Conservation (phyloP, 495 filamentous ascomycete genomes). For the Penicillium bovifimosum region DNA sequence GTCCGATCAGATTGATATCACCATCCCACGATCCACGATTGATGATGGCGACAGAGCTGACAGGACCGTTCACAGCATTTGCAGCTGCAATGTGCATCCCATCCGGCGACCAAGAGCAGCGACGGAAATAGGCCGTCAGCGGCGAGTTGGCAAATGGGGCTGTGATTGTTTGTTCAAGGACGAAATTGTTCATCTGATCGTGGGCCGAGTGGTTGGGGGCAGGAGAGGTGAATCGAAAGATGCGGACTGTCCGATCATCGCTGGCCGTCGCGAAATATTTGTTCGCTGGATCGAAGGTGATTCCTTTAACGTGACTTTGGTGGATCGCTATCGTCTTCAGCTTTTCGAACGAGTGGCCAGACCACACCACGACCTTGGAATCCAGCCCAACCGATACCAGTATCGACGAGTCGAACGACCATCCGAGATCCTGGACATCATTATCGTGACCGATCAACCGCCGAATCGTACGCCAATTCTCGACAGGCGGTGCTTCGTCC, state of each 20-base stretch:
- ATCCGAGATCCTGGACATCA: conserved; percentile 96
- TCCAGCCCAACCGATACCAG: conserved; percentile 94
- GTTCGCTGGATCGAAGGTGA: conserved; percentile 97
- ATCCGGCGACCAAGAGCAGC: conserved; percentile 96
- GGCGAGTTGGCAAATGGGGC: conserved; percentile 82
- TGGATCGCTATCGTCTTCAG: conserved; percentile 86
- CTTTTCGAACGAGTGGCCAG: conserved; percentile 95
- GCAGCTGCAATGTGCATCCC: conserved; percentile 95
- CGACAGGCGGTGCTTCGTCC: conserved; percentile 85
- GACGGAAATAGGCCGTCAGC: conserved; percentile 91
- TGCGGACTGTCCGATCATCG: conserved; percentile 93
- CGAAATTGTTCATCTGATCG: conserved; percentile 93
- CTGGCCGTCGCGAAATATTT: conserved; percentile 98
- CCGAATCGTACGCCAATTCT: conserved; percentile 93
- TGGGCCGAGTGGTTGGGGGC: conserved; percentile 86
- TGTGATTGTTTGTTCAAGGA: conserved; percentile 80
- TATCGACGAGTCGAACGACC: conserved; percentile 94
- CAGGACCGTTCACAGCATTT: conserved; percentile 94
- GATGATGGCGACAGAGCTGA: conserved; percentile 94
- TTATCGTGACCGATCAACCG: conserved; percentile 96
- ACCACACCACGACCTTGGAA: conserved; percentile 98
- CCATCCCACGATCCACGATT: conserved; percentile 90
- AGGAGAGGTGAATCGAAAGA: conserved; percentile 90
- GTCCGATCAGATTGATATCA: conserved; percentile 94
- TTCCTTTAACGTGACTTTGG: conserved; percentile 95